These are phyloP conservation scores for Volvox reticuliferus DNA, from an alignment of 139 green algal species.

Conservation along the genomic window DNA sequence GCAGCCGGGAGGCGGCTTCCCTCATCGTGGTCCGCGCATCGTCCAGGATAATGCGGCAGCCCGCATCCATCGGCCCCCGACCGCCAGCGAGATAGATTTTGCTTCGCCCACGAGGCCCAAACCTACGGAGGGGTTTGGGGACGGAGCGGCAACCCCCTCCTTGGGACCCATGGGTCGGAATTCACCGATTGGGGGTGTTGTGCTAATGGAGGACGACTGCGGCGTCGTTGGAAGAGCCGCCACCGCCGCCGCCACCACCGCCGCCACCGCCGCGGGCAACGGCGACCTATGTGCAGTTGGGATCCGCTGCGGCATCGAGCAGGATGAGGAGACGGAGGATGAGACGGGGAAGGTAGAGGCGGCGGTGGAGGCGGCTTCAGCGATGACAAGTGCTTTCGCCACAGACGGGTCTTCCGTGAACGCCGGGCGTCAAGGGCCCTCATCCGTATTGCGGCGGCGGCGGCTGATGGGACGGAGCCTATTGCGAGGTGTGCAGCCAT, in stretches of 20 bases:
- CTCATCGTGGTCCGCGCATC: too few species aligned
- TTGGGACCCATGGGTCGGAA: too few species aligned
- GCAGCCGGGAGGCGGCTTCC: neutral
- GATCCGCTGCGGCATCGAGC: neutral
- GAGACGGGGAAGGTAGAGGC: neutral
- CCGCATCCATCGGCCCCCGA: too few species aligned
- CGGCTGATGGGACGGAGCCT: neutral
- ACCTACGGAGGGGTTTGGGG: too few species aligned
- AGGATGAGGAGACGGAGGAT: neutral
- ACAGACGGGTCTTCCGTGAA: neutral
- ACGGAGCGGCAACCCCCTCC: too few species aligned
- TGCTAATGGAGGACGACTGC: too few species aligned
- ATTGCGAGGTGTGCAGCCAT: slow-evolving; percentile 1
- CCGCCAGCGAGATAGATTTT: too few species aligned
- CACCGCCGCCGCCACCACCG: neutral
- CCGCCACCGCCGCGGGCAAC: neutral
- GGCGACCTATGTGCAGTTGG: neutral
- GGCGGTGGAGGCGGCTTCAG: neutral
- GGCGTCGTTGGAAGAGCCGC: too few species aligned
- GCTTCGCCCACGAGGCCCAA: too few species aligned
- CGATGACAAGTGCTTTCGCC: too few species aligned
- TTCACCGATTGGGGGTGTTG: too few species aligned
- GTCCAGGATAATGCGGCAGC: too few species aligned
- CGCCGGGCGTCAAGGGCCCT: neutral
- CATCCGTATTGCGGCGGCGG: neutral